A percentile compares a stretch with the other conserved stretches of the same genome.
Evolutionary conservation across 192 early-diverging fungal species (phyloP).

Genomic region (Backusella tarrabulga): DNA sequence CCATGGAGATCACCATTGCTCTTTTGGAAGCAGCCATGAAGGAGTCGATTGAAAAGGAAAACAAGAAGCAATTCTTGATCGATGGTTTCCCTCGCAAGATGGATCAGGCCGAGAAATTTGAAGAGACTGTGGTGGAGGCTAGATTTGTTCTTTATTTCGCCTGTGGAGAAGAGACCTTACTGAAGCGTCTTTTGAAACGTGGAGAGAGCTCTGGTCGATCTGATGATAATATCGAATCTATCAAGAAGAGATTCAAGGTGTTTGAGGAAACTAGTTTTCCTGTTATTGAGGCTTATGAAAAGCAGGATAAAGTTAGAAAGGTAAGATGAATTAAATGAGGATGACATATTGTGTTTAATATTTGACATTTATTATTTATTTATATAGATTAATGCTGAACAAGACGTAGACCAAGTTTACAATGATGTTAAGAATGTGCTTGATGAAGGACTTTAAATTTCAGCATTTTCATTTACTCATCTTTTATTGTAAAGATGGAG

Average conservation of each 20-base stretch:
- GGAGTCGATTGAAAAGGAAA: conserved; percentile 50
- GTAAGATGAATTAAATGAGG: conserved; percentile 36
- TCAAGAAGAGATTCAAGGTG: conserved; percentile 91
- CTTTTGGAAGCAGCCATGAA: conserved; percentile 89
- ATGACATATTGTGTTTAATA: background rate
- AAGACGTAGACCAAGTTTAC: conserved; percentile 69
- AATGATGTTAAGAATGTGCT: conserved; percentile 58
- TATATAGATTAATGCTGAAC: conserved; percentile 42
- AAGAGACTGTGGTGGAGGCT: conserved; percentile 70
- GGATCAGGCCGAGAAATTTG: conserved; percentile 91
- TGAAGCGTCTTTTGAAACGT: conserved; percentile 85
- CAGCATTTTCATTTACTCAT: no score
- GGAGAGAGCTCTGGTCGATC: conserved; percentile 88
- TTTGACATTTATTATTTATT: background rate
- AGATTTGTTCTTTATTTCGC: conserved; percentile 88
- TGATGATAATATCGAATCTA: conserved; percentile 95
- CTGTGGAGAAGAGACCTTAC: conserved; percentile 87
- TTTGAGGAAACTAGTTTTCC: conserved; percentile 85
- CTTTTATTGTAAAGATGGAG: no score
- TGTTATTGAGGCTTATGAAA: conserved; percentile 80
- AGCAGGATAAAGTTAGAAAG: conserved; percentile 73
- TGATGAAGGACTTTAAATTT: conserved; percentile 29
- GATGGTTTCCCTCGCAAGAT: conserved; percentile 95
- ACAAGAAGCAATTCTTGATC: conserved; percentile 74
- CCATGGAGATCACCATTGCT: conserved; percentile 89